Base-by-base conservation (phyloP, 2,329 filamentous ascomycete genomes). In the Xylariaceae sp. region DNA sequence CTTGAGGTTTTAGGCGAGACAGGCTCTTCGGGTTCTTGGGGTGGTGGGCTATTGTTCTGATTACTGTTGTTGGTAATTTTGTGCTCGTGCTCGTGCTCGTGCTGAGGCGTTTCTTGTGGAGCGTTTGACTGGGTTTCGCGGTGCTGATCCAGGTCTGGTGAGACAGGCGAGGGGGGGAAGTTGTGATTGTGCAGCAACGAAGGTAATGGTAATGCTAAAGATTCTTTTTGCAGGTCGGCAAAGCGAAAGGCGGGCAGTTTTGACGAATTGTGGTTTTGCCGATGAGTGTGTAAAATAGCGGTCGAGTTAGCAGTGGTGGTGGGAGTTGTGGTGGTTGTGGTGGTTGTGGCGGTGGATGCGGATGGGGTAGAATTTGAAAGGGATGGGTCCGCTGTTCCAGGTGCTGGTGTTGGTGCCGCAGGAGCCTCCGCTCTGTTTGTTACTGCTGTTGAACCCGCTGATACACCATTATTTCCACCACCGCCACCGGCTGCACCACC, bases 221-320 rank as follows among this genome's bases (percentile, higher is more conserved):
- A 61, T 57, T 74, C 72, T 56, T 73, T 74, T 53, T 72, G 72
- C 52, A 79, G 72, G 70, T 83, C 81, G 61, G 75, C 78, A 66
- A 81, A 81, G 56, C 81, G 81, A 69, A 80, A 82, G 20, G 81
- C 76, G 23, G 82, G 81, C 61, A 83, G 71, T 64, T 83, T 84
- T 59, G 81, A 84, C 40, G 80, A 78, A 65, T 77, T 83, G 69
- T 83, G 77, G 67, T 69, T 80, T 61, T 80, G 79, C 52, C 81
- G 79, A 69, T 83, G 81, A 44, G 71, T 69, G 63, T 83, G 79
- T 50, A 74, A 57, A 44, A 61, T 65, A 57, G 52, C 67, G 23
- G 52, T 40, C 20, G 32, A 50, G 44, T 20, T 53, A 40, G 57
- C 58, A 60, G 43, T 47, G 40, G 51, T 49, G 52, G 44, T 49